Evolutionary conservation across 179 eudicot genomes (phyloP), one percentile per base, ranked within the genome.

Genomic region (Beta macrorhiza): DNA sequence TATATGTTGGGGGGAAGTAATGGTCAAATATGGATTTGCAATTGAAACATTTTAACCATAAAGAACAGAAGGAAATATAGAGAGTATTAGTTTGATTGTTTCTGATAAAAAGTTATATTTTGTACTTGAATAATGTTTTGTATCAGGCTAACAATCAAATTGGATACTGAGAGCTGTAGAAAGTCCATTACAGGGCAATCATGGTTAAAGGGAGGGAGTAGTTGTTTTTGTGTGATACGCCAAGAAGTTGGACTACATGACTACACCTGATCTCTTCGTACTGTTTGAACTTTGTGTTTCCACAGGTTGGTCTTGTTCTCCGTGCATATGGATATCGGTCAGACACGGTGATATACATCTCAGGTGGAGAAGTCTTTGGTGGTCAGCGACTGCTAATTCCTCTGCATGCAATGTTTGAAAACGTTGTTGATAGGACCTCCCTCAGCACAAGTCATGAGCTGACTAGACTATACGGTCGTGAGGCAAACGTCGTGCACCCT

Each of bases 281-380:
- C 15, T 20, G 9, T 71, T 52, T 56, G 32, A 55, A 47, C 67
- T 69, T 49, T 71, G 72, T n/a, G 6, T 64, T 83, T 82, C 22
- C 75, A 59, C 88, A 92, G 98, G 83, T 95, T 81, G 97, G 98
- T 59, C 86, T 93, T 73, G 84, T 93, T 85, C 98, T 95, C 72
- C 98, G 97, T 51, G 95, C 98, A 37, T 92, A 93, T 73, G 98
- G 98, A 74, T 95, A 93, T 82, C 88, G 92, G 32, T 84, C 92
- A 82, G 93, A 93, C 88, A 88, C 98, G 29, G 85, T 93, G 22
- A 91, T 93, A 79, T 95, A 95, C 63, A 77, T 93, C 42, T 90
- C 97, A 7, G 98, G 97, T 19, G 97, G 98, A 73, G 98, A 95
- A 80, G 91, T 95, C 75, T 95, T 95, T 76, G 98, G 97, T n/a